Evolutionary conservation across 2,329 filamentous ascomycete species (phyloP).

Genomic region (Cordyceps farinosa): DNA sequence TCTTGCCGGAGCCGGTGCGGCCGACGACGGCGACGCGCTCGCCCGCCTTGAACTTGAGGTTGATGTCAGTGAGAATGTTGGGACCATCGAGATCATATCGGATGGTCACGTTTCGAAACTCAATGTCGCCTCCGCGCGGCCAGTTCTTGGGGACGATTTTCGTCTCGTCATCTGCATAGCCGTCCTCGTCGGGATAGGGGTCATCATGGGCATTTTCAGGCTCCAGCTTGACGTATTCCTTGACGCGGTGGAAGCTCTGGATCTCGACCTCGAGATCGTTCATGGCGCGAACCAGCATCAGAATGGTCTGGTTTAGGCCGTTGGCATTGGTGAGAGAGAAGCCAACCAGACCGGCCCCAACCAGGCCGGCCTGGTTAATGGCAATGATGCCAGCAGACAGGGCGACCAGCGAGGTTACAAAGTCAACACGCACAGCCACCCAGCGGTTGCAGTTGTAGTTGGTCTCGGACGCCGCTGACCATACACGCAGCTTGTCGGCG

Average conservation of each 20-base stretch:
- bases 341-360: conserved; percentile 51
- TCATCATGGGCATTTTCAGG: conserved; percentile 43
- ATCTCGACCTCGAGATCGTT: conserved; percentile 52
- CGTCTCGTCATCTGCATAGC: conserved; percentile 38
- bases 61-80: conserved; percentile 49
- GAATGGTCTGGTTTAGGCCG: conserved; percentile 49
- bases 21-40: conserved; percentile 77
- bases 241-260: conserved; percentile 50
- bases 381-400: conserved; percentile 51
- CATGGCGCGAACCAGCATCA: conserved; percentile 49
- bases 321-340: conserved; percentile 56
- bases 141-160: conserved; percentile 40
- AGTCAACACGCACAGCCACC: conserved; percentile 53
- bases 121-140: conserved; percentile 46
- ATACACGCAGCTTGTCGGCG: conserved; percentile 47
- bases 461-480: conserved; percentile 45
- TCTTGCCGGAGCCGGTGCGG: conserved; percentile 79
- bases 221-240: conserved; percentile 45
- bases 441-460: conserved; percentile 56
- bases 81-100: conserved; percentile 44
- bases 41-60: conserved; percentile 56
- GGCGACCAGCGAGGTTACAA: conserved; percentile 51
- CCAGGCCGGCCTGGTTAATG: conserved; percentile 42
- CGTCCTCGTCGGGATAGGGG: conserved; percentile 35
- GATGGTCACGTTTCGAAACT: conserved; percentile 50